Evolutionary conservation across 2,329 filamentous ascomycete genomes (phyloP), one percentile per base, ranked within the genome.

Genomic region (Graphiopsis chlorocephala): DNA sequence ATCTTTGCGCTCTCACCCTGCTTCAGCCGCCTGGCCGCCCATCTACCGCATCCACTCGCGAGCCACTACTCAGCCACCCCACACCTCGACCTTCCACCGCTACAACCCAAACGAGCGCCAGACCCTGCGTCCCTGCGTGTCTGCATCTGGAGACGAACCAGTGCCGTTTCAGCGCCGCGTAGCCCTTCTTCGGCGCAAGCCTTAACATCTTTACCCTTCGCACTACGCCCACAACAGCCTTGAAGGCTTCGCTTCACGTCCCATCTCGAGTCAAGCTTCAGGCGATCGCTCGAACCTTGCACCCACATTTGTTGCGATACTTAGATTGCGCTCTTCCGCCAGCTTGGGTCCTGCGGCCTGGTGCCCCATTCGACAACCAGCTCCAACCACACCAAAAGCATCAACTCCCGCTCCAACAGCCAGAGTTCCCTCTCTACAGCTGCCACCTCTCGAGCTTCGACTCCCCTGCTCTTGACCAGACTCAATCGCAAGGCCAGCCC

Each of bases 161-260:
- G 59, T 38, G 47, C 33, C 47, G 59, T 61, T 52, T 61, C 59
- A 52, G 47, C 45, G 42, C 57, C 26, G 35, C 28, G 29, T 17
- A 61, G 56, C 59, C 47, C 28, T 52, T 38, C 7, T 11, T n/a
- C 59, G 59, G 59, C 59, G 28, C 45, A 35, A 53, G 59, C 59
- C 59, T 52, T 61, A 61, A 61, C 59, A 45, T 45, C 50, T 28
- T 26, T 38, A 53, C 47, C 25, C 31, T 29, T n/a, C 31, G 29
- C 42, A 52, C 31, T 23, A 47, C 35, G 38, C 31, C 47, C 29
- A n/a, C 3, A 2, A 8, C 28, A 29, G 50, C 26, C 31, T 4
- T 33, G 31, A n/a, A 53, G 14, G 33, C 45, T 29, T 50, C 35
- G 35, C 56, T 59, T 48, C 56, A 31, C 25, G 23, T 48, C 26